Conservation (phyloP, 192 early-diverging fungal genomes). For the Gorgonomyces haynaldii region DNA sequence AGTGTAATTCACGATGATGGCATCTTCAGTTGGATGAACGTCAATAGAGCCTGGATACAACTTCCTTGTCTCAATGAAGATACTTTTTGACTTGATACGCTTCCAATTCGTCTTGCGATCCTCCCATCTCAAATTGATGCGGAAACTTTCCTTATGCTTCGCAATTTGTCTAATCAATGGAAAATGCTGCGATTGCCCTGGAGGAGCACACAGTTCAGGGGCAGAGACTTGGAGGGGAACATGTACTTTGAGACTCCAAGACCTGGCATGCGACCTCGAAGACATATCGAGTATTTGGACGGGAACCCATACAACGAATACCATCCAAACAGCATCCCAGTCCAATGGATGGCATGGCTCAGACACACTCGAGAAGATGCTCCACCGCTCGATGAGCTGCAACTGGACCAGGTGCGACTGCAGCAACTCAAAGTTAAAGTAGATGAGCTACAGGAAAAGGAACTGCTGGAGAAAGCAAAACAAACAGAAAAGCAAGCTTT, state of each 20-base stretch:
- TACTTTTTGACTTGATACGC: slow-evolving; percentile 19
- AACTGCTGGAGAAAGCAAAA: not conserved
- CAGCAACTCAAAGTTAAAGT: not conserved
- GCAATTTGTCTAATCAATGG: not conserved
- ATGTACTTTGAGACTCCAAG: slow-evolving; percentile 34
- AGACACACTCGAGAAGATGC: slow-evolving; percentile 21
- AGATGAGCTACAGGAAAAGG: not conserved
- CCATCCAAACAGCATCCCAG: slow-evolving; percentile 21
- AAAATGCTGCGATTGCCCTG: not conserved
- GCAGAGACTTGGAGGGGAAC: slow-evolving; percentile 20
- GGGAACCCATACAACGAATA: slow-evolving; percentile 18
- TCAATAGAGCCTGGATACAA: slow-evolving; percentile 33
- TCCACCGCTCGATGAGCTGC: slow-evolving; percentile 22
- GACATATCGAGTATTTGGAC: slow-evolving; percentile 14
- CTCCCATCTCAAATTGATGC: too few species aligned
- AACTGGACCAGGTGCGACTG: not conserved
- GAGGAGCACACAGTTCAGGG: slow-evolving; percentile 1
- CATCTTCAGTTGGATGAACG: slow-evolving; percentile 37
- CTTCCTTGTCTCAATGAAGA: slow-evolving; percentile 25
- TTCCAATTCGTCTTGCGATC: slow-evolving; percentile 13
- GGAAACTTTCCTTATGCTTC: too few species aligned
- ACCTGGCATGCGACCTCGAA: slow-evolving; percentile 10
- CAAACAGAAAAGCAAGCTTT: not conserved
- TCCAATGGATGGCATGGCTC: slow-evolving; percentile 37
- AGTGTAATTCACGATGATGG: slow-evolving; percentile 37